phyloP scores from a whole-genome alignment of 225 moss, liverwort and hornwort genomes.

The Lunularia cruciata region DNA sequence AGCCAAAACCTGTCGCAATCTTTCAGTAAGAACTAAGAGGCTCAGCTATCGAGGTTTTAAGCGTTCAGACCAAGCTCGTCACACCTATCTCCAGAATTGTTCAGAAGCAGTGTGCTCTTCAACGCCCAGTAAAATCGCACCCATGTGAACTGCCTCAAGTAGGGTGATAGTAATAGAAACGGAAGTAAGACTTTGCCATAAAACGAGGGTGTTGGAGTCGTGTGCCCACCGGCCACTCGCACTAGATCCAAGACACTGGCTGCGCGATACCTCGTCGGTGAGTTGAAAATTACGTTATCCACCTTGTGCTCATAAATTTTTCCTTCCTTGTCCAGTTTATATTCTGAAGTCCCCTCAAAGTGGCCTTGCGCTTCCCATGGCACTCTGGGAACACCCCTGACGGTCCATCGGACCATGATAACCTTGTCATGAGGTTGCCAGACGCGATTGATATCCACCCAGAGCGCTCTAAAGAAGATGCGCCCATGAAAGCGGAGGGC shows the following conservation, averaged over 20 bases:
- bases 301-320: slow-evolving; percentile 95
- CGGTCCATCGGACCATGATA: slow-evolving; percentile 96
- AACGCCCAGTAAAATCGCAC: slow-evolving; percentile 92
- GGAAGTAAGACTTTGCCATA: slow-evolving; percentile 53
- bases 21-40: neutral
- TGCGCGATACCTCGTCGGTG: slow-evolving; percentile 62
- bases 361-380: slow-evolving; percentile 98
- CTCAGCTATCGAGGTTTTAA: slow-evolving; percentile 25
- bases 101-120: slow-evolving; percentile 73
- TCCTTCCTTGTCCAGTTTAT: slow-evolving; percentile 89
- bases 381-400: slow-evolving; percentile 87
- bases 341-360: slow-evolving; percentile 94
- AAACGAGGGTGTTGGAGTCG: slow-evolving; percentile 89
- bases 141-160: slow-evolving; percentile 89
- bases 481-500: slow-evolving; percentile 92
- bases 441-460: slow-evolving; percentile 91
- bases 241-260: slow-evolving; percentile 78
- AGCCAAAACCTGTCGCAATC: slow-evolving; percentile 21
- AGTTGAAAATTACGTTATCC: slow-evolving; percentile 86
- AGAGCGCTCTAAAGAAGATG: slow-evolving; percentile 85
- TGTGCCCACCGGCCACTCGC: slow-evolving; percentile 62
- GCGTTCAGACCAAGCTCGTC: slow-evolving; percentile 53
- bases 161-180: slow-evolving; percentile 47
- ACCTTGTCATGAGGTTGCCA: slow-evolving; percentile 94
- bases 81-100: slow-evolving; percentile 45